Percentiles rank a stretch among this genome's conserved stretches.
These are phyloP conservation scores for Asterella californica DNA, from an alignment of 225 moss, liverwort and hornwort species.

Conservation along the genomic window DNA sequence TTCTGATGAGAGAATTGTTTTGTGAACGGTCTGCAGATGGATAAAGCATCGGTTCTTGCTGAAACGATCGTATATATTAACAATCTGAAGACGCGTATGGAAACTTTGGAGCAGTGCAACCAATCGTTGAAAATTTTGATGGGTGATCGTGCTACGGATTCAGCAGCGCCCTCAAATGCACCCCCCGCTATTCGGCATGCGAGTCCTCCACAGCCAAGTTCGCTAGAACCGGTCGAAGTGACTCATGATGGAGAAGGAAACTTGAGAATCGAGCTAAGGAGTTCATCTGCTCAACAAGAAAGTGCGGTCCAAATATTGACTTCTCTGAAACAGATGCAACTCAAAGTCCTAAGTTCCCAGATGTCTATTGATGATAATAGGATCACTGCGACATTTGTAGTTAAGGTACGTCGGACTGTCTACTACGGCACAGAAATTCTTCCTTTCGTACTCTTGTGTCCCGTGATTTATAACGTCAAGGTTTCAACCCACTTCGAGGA, in stretches of 20 bases:
- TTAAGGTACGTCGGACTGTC: conserved; percentile 33
- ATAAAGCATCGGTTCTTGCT: conserved; percentile 64
- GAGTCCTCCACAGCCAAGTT: conserved; percentile 14
- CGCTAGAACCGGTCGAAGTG: conserved; percentile 25
- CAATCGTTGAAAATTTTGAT: conserved; percentile 31
- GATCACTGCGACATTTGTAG: conserved; percentile 35
- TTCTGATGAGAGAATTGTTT: neutral
- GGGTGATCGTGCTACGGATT: neutral
- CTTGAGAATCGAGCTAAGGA: conserved; percentile 37
- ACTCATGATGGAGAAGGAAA: conserved; percentile 40
- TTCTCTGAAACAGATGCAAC: conserved; percentile 34
- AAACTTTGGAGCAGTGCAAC: conserved; percentile 48
- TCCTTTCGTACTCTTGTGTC: neutral
- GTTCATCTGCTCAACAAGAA: conserved; percentile 27
- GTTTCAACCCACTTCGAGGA: neutral
- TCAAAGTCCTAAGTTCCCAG: conserved; percentile 33
- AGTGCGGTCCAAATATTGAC: conserved; percentile 32
- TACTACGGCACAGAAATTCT: neutral
- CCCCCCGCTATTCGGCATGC: neutral
- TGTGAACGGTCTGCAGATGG: conserved; percentile 50
- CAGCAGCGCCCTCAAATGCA: neutral
- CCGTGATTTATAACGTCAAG: neutral
- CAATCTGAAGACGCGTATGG: conserved; percentile 51
- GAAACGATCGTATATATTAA: conserved; percentile 64
- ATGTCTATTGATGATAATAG: conserved; percentile 29